Percentiles rank a stretch among this genome's conserved stretches.
These are phyloP conservation scores for Viola pubescens DNA, from an alignment of 441 rosid species.

Conservation along the genomic window DNA sequence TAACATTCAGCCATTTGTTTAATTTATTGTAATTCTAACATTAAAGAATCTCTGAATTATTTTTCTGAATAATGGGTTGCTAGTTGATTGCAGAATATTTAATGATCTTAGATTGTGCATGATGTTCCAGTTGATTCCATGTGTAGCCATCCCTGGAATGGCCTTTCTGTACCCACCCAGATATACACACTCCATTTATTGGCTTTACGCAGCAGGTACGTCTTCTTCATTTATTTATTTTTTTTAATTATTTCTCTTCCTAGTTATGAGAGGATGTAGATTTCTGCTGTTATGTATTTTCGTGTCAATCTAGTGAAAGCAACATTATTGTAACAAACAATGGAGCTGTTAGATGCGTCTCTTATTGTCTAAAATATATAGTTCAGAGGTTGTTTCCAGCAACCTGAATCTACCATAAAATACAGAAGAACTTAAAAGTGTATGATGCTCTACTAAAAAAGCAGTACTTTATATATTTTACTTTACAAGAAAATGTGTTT, in stretches of 20 bases:
- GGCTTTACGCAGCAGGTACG: conserved; percentile 77
- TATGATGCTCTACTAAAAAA: too few species aligned
- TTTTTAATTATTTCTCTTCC: neutral
- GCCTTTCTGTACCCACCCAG: conserved; percentile 55
- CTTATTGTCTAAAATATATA: too few species aligned
- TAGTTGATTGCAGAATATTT: conserved; percentile 82
- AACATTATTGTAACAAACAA: too few species aligned
- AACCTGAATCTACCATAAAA: too few species aligned
- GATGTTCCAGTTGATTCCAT: conserved; percentile 81
- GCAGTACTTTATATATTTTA: too few species aligned
- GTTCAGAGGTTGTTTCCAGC: too few species aligned
- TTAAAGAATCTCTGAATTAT: conserved; percentile 18
- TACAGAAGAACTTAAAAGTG: too few species aligned
- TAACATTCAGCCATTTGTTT: neutral
- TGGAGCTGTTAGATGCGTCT: too few species aligned
- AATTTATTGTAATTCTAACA: neutral
- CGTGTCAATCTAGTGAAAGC: too few species aligned
- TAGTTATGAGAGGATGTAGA: neutral
- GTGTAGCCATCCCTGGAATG: conserved; percentile 56
- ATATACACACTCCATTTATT: conserved; percentile 66
- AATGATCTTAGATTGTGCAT: conserved; percentile 84
- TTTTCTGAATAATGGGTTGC: conserved; percentile 28
- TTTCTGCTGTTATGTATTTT: too few species aligned
- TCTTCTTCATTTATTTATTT: neutral
- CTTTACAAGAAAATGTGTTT: too few species aligned